These are phyloP conservation scores for Cyclostephanos tholiformis DNA, from an alignment of 108 stramenopile species.

Conservation along the genomic window DNA sequence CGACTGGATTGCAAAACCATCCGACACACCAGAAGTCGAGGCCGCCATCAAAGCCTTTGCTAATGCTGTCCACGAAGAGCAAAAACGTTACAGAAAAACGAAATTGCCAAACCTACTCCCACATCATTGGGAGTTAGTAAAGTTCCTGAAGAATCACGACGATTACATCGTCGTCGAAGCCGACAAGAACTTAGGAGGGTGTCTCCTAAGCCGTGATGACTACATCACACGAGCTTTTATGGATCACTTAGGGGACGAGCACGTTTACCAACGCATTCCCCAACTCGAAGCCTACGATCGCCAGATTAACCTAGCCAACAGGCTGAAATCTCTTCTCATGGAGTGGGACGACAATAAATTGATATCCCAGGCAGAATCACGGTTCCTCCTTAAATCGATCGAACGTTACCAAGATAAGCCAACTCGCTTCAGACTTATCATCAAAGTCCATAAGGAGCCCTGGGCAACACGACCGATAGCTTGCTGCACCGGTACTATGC, in stretches of 20 bases:
- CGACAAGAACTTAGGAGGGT: slow-evolving; percentile 16
- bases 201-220: background rate
- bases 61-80: background rate
- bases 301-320: background rate
- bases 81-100: background rate
- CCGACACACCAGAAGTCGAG: background rate
- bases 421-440: no score
- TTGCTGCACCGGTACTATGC: no score
- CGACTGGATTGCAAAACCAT: background rate
- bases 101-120: slow-evolving; percentile 1
- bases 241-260: slow-evolving; percentile 2
- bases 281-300: background rate
- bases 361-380: no score
- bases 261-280: slow-evolving; percentile 2
- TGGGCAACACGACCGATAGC: no score
- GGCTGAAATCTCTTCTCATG: background rate
- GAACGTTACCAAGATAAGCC: no score
- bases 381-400: no score
- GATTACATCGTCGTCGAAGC: slow-evolving; percentile 11
- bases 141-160: background rate
- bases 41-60: background rate
- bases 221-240: slow-evolving; percentile 8
- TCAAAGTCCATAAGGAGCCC: no score
- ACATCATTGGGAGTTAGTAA: background rate
- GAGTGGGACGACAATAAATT: background rate